phyloP scores from a whole-genome alignment of 306 rosid genomes.

The Crataegus laevigata region DNA sequence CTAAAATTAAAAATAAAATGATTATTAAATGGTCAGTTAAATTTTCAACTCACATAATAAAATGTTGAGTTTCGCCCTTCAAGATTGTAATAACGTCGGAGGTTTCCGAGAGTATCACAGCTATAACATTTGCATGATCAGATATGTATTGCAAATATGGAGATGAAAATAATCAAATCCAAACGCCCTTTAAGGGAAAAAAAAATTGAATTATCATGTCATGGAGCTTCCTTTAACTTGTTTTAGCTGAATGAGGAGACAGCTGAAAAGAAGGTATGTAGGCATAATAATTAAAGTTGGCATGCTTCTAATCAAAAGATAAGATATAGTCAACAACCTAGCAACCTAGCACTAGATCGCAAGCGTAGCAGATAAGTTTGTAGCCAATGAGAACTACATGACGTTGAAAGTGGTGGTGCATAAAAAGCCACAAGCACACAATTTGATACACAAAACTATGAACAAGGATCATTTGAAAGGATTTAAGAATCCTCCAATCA shows the following conservation, averaged over 20 bases:
- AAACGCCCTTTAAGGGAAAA: background rate
- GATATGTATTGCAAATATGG: background rate
- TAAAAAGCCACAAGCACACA: background rate
- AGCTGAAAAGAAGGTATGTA: background rate
- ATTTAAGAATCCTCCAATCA: too few relatives aligned
- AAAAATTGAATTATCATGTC: background rate
- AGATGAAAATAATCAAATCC: background rate
- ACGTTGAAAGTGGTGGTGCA: background rate
- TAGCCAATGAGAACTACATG: conserved; percentile 12
- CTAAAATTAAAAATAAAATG: too few relatives aligned
- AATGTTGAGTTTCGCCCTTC: too few relatives aligned
- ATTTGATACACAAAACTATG: background rate
- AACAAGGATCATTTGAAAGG: too few relatives aligned
- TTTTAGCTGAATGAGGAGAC: background rate
- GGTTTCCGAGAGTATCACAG: background rate
- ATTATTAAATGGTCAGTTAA: too few relatives aligned
- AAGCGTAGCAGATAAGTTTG: conserved; percentile 10
- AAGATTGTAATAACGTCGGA: background rate
- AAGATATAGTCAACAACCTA: conserved; percentile 3
- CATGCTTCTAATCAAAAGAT: conserved; percentile 1
- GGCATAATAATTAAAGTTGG: conserved; percentile 17
- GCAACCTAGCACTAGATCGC: conserved; percentile 7
- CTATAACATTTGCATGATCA: background rate
- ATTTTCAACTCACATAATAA: too few relatives aligned
- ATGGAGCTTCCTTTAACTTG: background rate